Percentiles rank a stretch among this genome's conserved stretches.
Conservation (phyloP, 495 filamentous ascomycete species). For the Terfezia claveryi region DNA sequence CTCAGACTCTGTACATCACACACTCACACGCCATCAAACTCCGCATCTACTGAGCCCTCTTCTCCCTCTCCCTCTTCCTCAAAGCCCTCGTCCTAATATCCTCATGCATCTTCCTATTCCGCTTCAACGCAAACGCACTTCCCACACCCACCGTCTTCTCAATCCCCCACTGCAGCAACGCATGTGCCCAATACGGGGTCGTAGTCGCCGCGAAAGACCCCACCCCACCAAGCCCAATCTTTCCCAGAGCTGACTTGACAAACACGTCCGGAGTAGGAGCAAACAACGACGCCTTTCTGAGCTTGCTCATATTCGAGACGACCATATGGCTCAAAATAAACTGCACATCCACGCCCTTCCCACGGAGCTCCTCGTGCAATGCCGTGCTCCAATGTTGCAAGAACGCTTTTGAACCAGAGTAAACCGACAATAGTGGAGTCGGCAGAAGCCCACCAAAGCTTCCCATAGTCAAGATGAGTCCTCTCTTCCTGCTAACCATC, state of each 20-base stretch:
- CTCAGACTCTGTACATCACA: no score
- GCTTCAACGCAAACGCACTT: conserved; percentile 34
- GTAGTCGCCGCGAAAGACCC: conserved; percentile 56
- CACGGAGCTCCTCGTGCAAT: conserved; percentile 60
- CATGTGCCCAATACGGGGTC: conserved; percentile 86
- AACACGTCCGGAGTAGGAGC: conserved; percentile 68
- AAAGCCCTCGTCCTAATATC: conserved; percentile 70
- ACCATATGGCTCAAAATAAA: conserved; percentile 80
- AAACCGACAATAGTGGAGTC: conserved; percentile 82
- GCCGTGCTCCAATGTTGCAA: conserved; percentile 88
- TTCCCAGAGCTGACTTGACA: conserved; percentile 53
- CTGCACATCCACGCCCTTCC: conserved; percentile 60
- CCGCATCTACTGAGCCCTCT: conserved; percentile 31
- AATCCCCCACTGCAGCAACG: conserved; percentile 64
- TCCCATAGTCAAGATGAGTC: conserved; percentile 90
- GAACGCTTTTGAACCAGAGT: conserved; percentile 96
- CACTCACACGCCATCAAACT: neutral
- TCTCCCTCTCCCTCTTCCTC: conserved; percentile 69
- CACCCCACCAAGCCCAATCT: conserved; percentile 61
- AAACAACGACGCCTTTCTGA: conserved; percentile 48
- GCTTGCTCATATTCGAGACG: conserved; percentile 88
- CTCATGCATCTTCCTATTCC: conserved; percentile 65
- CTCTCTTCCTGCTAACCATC: conserved; percentile 60
- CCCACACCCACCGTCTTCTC: conserved; percentile 46
- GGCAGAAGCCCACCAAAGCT: conserved; percentile 81